Conservation (phyloP, 257 asterid genomes). For the Cruciata laevipes region DNA sequence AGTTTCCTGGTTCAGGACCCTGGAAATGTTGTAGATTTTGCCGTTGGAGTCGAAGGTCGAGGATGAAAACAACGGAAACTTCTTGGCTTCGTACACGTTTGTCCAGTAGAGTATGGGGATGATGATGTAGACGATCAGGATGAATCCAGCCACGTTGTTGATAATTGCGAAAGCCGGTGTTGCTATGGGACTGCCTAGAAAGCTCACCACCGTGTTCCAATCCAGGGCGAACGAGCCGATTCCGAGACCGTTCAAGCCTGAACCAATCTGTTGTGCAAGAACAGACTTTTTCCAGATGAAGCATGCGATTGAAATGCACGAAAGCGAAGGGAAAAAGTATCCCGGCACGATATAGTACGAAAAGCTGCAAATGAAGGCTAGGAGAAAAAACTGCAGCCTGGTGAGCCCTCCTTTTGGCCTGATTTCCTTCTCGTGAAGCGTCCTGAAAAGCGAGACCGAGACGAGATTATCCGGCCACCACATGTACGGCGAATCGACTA, state of each 20-base stretch:
- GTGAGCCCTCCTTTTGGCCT: constrained; percentile 48
- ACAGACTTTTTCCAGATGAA: constrained; percentile 24
- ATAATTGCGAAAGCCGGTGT: constrained; percentile 14
- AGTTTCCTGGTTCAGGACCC: constrained; percentile 30
- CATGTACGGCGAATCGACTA: constrained; percentile 67
- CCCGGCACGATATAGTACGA: constrained; percentile 40
- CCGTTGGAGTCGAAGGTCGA: constrained; percentile 36
- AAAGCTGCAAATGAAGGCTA: constrained; percentile 40
- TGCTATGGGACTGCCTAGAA: constrained; percentile 12
- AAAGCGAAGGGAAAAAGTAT: constrained; percentile 16
- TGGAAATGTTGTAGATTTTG: constrained; percentile 27
- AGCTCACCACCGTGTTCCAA: constrained; percentile 19
- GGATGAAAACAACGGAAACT: constrained; percentile 47
- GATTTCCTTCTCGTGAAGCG: constrained; percentile 51
- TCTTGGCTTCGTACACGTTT: constrained; percentile 39
- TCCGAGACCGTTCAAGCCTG: constrained; percentile 22
- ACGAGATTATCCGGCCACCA: constrained; percentile 76
- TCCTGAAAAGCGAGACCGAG: constrained; percentile 59
- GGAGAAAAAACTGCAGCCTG: constrained; percentile 50
- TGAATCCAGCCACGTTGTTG: constrained; percentile 11
- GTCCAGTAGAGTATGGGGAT: constrained; percentile 41
- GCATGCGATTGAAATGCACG: constrained; percentile 18
- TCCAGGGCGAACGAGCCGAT: constrained; percentile 23
- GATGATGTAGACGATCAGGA: constrained; percentile 20
- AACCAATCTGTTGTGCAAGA: constrained; percentile 20